A percentile compares a stretch with the other conserved stretches of the same genome.
Evolutionary conservation across 208 protist genomes (phyloP).

Genomic region (Kentomonas sorsogonicus): DNA sequence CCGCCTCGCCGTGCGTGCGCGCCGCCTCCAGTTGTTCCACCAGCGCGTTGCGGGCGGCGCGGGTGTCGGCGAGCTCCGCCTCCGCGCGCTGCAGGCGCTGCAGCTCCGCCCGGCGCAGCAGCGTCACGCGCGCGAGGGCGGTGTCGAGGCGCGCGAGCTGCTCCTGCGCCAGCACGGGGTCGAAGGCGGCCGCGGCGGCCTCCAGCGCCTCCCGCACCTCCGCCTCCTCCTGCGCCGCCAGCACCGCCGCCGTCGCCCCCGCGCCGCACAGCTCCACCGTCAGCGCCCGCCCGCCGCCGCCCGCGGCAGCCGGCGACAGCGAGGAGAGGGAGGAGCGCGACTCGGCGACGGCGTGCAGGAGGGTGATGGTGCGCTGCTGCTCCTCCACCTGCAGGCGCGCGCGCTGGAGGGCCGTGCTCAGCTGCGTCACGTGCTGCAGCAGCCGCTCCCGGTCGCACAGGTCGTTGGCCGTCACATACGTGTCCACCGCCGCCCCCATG

Average conservation of each 20-base stretch:
- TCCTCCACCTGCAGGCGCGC: constrained; percentile 66
- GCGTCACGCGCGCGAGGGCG: constrained; percentile 64
- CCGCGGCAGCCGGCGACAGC: background rate
- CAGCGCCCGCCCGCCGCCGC: background rate
- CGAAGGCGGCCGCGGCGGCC: constrained; percentile 48
- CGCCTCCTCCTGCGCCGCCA: constrained; percentile 36
- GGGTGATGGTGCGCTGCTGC: constrained; percentile 33
- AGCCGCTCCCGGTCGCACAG: constrained; percentile 75
- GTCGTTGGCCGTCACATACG: constrained; percentile 52
- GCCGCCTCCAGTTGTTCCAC: constrained; percentile 31
- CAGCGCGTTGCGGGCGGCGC: constrained; percentile 28
- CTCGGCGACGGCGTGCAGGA: constrained; percentile 25
- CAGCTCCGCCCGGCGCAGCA: constrained; percentile 74
- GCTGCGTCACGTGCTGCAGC: constrained; percentile 82
- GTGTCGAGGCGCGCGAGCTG: constrained; percentile 80
- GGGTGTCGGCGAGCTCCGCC: constrained; percentile 29
- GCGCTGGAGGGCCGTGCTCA: constrained; percentile 75
- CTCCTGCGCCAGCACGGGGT: constrained; percentile 69
- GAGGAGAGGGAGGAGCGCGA: too few relatives aligned
- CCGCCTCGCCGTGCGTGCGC: constrained; percentile 8
- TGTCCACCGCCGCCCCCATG: background rate
- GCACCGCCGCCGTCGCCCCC: constrained; percentile 30
- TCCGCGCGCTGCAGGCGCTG: constrained; percentile 30
- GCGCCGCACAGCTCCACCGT: constrained; percentile 7
- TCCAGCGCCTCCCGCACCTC: constrained; percentile 32